These are phyloP conservation scores for Oenanthe javanica DNA, from an alignment of 140 eudicot species.

Conservation along the genomic window DNA sequence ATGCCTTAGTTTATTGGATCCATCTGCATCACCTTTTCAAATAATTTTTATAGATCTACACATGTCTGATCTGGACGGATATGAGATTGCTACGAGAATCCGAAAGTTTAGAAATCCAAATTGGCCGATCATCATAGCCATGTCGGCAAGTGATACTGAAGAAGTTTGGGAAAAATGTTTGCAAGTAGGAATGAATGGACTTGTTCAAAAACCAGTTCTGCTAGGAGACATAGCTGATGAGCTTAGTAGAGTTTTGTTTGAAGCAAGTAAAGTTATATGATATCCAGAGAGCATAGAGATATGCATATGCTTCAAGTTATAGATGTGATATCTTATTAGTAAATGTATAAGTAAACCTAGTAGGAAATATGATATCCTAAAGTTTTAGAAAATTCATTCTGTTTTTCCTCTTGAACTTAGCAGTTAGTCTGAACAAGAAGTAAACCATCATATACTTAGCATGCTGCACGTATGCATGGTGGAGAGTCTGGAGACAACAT, in stretches of 20 bases:
- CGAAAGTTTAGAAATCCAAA: slow-evolving; percentile 57
- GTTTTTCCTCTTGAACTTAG: neutral
- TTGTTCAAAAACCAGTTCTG: slow-evolving; percentile 63
- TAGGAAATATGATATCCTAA: neutral
- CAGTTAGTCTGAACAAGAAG: neutral
- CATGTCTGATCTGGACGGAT: slow-evolving; percentile 73
- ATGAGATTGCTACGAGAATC: slow-evolving; percentile 52
- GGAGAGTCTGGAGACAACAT: too few species aligned
- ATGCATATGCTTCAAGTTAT: neutral
- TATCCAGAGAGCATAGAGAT: neutral
- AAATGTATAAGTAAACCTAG: neutral
- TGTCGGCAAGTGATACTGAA: slow-evolving; percentile 46
- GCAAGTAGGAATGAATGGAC: slow-evolving; percentile 68
- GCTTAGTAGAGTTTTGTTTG: slow-evolving; percentile 37
- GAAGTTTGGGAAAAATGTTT: slow-evolving; percentile 52
- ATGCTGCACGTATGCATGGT: neutral
- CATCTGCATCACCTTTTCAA: slow-evolving; percentile 32
- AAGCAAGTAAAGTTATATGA: neutral
- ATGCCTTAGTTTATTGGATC: slow-evolving; percentile 54
- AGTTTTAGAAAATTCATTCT: slow-evolving; percentile 13
- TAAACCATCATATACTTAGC: neutral
- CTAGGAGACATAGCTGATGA: slow-evolving; percentile 63
- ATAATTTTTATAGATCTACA: slow-evolving; percentile 70
- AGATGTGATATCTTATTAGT: neutral
- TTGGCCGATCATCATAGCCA: slow-evolving; percentile 77